These are phyloP conservation scores for Gossypium laxum DNA, from an alignment of 441 rosid genomes.

Conservation along the genomic window DNA sequence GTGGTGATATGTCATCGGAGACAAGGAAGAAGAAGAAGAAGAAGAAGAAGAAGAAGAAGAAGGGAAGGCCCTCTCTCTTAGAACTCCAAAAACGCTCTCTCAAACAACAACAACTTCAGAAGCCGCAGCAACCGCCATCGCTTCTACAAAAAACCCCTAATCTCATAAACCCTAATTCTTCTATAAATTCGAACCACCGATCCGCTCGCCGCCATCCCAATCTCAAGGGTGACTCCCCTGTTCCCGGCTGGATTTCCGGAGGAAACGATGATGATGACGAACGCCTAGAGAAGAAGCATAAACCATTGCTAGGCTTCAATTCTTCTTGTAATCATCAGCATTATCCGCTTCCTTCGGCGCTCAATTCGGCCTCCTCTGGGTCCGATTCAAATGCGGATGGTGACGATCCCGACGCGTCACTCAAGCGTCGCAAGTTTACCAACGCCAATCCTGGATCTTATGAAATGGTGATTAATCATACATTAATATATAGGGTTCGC, in stretches of 20 bases:
- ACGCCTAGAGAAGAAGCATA: conserved; percentile 55
- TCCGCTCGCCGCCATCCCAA: conserved; percentile 37
- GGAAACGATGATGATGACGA: conserved; percentile 52
- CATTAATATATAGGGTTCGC: background rate
- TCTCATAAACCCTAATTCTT: conserved; percentile 44
- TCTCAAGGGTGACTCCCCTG: conserved; percentile 27
- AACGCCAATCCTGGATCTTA: conserved; percentile 40
- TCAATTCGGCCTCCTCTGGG: conserved; percentile 18
- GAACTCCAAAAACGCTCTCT: conserved; percentile 81
- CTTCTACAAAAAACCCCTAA: conserved; percentile 24
- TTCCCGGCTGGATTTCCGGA: conserved; percentile 18
- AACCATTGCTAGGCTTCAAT: conserved; percentile 53
- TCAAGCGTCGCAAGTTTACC: conserved; percentile 33
- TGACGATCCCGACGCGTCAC: conserved; percentile 29
- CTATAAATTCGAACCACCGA: conserved; percentile 26
- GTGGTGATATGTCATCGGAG: conserved; percentile 24
- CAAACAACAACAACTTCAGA: conserved; percentile 40
- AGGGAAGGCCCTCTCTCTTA: conserved; percentile 80
- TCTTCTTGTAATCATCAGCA: conserved; percentile 23
- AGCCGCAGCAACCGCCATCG: conserved; percentile 8
- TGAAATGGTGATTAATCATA: conserved; percentile 30
- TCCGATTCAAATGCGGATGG: conserved; percentile 35
- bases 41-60: conserved; percentile 41
- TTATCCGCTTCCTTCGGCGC: conserved; percentile 16
- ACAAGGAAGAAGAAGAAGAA: conserved; percentile 48